A percentile compares a stretch with the other conserved stretches of the same genome.
phyloP scores from a whole-genome alignment of 768 basidiomycete species.

The Serendipita sp. region DNA sequence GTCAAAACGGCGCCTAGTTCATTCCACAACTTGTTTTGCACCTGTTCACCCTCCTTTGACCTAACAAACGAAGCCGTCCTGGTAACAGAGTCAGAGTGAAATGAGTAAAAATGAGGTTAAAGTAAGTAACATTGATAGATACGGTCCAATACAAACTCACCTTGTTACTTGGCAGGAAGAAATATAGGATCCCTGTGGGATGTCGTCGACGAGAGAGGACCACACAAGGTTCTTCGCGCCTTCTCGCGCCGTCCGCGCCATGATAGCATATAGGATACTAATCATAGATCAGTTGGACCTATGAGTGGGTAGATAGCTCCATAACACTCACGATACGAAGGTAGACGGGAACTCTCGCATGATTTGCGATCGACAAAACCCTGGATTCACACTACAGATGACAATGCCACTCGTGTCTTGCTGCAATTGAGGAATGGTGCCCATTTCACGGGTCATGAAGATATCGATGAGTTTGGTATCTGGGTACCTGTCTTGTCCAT shows the following conservation, averaged over 20 bases:
- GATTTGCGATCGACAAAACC: conserved; percentile 8
- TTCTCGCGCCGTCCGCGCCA: neutral
- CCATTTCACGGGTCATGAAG: neutral
- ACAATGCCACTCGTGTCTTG: neutral
- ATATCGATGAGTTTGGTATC: conserved; percentile 1
- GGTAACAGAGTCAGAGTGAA: neutral
- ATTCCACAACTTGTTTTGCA: neutral
- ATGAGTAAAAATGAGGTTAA: no score
- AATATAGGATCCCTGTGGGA: neutral
- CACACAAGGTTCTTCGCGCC: neutral
- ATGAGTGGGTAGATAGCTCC: neutral
- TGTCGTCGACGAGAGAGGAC: neutral
- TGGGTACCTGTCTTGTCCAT: neutral
- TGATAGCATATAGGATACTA: neutral
- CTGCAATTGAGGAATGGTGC: neutral
- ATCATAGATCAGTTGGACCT: neutral
- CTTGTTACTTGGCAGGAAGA: neutral
- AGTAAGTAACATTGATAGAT: no score
- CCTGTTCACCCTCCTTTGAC: neutral
- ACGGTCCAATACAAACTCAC: neutral
- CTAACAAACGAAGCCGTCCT: neutral
- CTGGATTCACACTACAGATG: conserved; percentile 8
- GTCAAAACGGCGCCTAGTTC: neutral
- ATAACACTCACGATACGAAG: neutral
- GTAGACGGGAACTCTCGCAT: neutral